A percentile compares a stretch with the other conserved stretches of the same genome.
phyloP scores from a whole-genome alignment of 345 rosid genomes.

The Populus alba region DNA sequence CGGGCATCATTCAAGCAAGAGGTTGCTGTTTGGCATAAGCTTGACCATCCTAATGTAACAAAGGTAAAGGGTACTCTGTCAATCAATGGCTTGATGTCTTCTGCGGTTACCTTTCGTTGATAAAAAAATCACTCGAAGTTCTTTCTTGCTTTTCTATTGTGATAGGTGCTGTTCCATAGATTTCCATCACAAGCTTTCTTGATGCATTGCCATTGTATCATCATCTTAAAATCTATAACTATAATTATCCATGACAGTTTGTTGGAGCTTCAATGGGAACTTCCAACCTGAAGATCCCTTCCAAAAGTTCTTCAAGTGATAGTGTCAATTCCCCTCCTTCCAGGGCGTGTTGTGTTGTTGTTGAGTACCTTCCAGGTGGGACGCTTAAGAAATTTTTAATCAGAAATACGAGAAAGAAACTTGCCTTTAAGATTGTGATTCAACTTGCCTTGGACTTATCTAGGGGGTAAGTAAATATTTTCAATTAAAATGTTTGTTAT shows the following conservation, averaged over 20 bases:
- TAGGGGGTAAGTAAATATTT: constrained; percentile 29
- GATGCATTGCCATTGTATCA: neutral
- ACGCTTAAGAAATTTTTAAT: constrained; percentile 33
- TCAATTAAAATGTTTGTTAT: neutral
- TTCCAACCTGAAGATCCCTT: constrained; percentile 31
- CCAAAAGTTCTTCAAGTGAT: constrained; percentile 11
- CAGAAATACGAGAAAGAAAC: constrained; percentile 40
- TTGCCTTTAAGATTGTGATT: constrained; percentile 34
- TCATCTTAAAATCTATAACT: constrained; percentile 1
- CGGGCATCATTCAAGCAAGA: constrained; percentile 35
- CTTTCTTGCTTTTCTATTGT: neutral
- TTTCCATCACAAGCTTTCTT: neutral
- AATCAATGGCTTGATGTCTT: neutral
- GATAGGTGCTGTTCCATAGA: neutral
- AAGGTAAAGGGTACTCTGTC: constrained; percentile 11
- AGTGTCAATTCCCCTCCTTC: constrained; percentile 22
- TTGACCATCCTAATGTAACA: constrained; percentile 31
- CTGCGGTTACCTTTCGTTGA: neutral
- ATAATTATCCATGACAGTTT: constrained; percentile 18
- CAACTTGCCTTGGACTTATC: constrained; percentile 39
- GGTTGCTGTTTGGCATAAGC: constrained; percentile 40
- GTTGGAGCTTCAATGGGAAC: constrained; percentile 41
- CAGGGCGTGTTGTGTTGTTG: constrained; percentile 33
- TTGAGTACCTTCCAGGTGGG: constrained; percentile 38
- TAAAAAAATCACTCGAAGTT: neutral